Evolutionary conservation across 1,284 basidiomycete species (phyloP), one percentile per base, ranked within the genome.

Genomic region (Cystobasidium slooffiae): DNA sequence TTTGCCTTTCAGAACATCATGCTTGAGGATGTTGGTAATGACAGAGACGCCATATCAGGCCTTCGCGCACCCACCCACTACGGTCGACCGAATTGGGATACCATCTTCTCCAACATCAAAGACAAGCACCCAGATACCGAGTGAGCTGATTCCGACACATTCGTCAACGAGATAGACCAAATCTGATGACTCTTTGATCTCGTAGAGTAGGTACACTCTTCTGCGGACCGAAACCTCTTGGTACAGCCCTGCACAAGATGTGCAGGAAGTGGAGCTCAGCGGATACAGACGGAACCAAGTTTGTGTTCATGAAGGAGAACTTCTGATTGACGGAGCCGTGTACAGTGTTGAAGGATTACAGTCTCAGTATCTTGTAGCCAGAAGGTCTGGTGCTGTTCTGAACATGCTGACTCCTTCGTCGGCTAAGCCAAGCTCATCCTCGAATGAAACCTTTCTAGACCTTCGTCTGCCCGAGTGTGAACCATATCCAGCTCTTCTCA

Each of bases 61-160:
- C 85, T 95, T 3, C 86, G 91, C 31, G 89, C 93, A 0, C 93
- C 93, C 0, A 96, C 93, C n/a, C 93, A 94, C 83, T 96, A 91
- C 81, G 93, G 93, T 31, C 84, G 93, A 72, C 93, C 93, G n/a
- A 93, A 94, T 82, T 95, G 93, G 93, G 53, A 67, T 18, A 47
- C 18, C 62, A 59, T 44, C 44, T 61, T 63, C 53, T 61, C 51
- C 20, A 53, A 49, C 20, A 51, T 74, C 55, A 47, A 52, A 46
- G 64, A 68, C 47, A 56, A 56, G 8, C 72, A 74, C 43, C 72
- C 72, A 18, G 39, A 44, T 44, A 74, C 72, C 46, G 78, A 14
- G 67, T 74, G 58, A 68, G 64, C 78, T 3, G 22, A 22, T 18
- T 37, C 56, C 31, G 31, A 2, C 31, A 31, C 31, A 31, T 31